Conservation (phyloP, 768 basidiomycete species). For the Pleurotus cornucopiae region DNA sequence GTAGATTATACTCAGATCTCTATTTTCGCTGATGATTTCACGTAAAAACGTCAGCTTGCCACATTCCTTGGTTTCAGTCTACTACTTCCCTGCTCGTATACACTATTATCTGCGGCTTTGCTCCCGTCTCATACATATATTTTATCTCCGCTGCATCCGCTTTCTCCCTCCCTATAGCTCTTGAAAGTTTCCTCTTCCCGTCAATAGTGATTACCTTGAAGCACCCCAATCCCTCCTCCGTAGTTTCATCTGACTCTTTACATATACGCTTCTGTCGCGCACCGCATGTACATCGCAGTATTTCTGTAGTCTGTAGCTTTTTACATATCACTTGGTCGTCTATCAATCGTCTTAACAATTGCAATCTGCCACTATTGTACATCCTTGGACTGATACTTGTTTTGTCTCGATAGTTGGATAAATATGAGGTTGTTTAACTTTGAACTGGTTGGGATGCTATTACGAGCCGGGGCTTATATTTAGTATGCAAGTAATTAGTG, state of each 20-base stretch:
- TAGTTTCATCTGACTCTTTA: background rate
- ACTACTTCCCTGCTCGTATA: background rate
- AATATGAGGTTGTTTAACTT: background rate
- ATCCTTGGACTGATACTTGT: background rate
- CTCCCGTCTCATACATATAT: background rate
- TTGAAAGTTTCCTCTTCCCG: too few relatives aligned
- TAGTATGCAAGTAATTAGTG: background rate
- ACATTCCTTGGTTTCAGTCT: background rate
- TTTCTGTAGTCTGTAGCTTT: slow-evolving; percentile 9
- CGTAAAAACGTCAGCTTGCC: background rate
- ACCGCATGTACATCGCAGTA: slow-evolving; percentile 7
- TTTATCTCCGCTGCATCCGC: slow-evolving; percentile 5
- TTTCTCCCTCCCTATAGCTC: background rate
- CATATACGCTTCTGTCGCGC: background rate
- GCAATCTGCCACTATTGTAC: background rate
- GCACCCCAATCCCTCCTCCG: background rate
- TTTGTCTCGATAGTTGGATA: background rate
- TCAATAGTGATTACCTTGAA: too few relatives aligned
- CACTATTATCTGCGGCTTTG: background rate
- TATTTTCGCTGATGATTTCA: background rate
- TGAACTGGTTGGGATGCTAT: background rate
- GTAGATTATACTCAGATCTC: slow-evolving; percentile 2
- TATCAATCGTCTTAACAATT: background rate
- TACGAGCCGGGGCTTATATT: background rate
- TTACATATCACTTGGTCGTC: background rate